Evolutionary conservation across 768 basidiomycete species (phyloP).

Genomic region (Punctularia strigosozonata): DNA sequence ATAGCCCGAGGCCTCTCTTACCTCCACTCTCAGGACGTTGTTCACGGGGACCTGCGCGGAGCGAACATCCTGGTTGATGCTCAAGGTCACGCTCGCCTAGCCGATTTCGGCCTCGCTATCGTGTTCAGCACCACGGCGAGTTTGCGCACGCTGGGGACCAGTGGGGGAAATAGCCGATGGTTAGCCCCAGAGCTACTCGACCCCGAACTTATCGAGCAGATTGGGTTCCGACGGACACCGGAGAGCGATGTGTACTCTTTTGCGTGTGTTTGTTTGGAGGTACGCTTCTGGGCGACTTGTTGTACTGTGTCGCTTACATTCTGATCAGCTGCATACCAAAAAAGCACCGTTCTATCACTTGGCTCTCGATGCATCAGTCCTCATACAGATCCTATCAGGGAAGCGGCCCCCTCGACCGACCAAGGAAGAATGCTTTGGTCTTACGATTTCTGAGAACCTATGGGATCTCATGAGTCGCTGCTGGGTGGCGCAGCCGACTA

Average conservation of each 20-base stretch:
- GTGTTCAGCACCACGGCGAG: slow-evolving; percentile 18
- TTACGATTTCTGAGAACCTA: no score
- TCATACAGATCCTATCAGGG: no score
- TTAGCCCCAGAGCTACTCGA: slow-evolving; percentile 17
- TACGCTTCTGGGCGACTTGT: no score
- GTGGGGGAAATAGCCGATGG: slow-evolving; percentile 20
- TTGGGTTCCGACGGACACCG: neutral
- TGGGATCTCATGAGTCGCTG: no score
- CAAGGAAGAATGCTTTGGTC: no score
- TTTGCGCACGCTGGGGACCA: slow-evolving; percentile 15
- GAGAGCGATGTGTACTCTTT: neutral
- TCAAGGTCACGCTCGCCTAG: slow-evolving; percentile 19
- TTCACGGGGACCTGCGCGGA: slow-evolving; percentile 1
- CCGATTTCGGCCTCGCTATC: slow-evolving; percentile 25
- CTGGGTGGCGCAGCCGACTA: no score
- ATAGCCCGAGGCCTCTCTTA: neutral
- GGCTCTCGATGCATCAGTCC: no score
- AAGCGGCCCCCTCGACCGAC: no score
- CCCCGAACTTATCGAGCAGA: neutral
- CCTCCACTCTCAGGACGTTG: neutral
- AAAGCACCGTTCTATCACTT: no score
- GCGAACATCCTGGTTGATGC: slow-evolving; percentile 22
- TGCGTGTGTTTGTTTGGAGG: neutral
- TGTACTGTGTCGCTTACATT: no score
- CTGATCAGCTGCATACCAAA: no score